phyloP scores from a whole-genome alignment of 2,329 filamentous ascomycete species.

The Zasmidium cellare region DNA sequence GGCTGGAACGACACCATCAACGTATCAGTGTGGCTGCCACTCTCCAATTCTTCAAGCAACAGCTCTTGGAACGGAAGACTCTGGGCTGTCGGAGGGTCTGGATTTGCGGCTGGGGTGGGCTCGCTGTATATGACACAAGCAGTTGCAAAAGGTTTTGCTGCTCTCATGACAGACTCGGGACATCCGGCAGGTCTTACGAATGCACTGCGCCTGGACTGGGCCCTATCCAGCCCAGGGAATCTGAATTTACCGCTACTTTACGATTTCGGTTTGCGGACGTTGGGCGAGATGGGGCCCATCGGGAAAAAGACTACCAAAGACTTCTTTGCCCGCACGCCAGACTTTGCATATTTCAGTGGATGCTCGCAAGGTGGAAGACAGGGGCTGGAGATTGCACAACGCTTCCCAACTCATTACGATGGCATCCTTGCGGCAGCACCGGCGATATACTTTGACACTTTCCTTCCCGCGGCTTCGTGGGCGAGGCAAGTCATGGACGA shows the following conservation, averaged over 20 bases:
- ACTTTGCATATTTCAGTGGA: slow-evolving; percentile 39
- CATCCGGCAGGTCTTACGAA: slow-evolving; percentile 9
- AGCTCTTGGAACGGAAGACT: slow-evolving; percentile 37
- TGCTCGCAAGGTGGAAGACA: slow-evolving; percentile 13
- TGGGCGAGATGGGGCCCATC: slow-evolving; percentile 36
- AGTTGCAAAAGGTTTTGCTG: slow-evolving; percentile 26
- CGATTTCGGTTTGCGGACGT: slow-evolving; percentile 33
- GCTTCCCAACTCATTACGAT: not conserved
- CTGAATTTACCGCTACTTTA: slow-evolving; percentile 33
- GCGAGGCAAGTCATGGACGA: slow-evolving; percentile 29
- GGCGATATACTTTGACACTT: slow-evolving; percentile 34
- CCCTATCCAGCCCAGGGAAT: slow-evolving; percentile 28
- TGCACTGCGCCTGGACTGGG: slow-evolving; percentile 19
- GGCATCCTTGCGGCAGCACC: slow-evolving; percentile 25
- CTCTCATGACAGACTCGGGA: slow-evolving; percentile 29
- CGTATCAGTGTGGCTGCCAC: slow-evolving; percentile 36
- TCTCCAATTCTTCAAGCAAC: slow-evolving; percentile 15
- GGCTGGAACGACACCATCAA: slow-evolving; percentile 37
- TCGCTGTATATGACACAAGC: slow-evolving; percentile 1
- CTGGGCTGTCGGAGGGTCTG: slow-evolving; percentile 43
- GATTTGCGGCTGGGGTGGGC: slow-evolving; percentile 24
- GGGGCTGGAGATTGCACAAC: not conserved
- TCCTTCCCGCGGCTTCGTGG: slow-evolving; percentile 25
- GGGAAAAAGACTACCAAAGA: slow-evolving; percentile 28
- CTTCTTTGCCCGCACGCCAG: slow-evolving; percentile 33